phyloP scores from a whole-genome alignment of 192 early-diverging fungal species.

The Glomus cerebriforme region DNA sequence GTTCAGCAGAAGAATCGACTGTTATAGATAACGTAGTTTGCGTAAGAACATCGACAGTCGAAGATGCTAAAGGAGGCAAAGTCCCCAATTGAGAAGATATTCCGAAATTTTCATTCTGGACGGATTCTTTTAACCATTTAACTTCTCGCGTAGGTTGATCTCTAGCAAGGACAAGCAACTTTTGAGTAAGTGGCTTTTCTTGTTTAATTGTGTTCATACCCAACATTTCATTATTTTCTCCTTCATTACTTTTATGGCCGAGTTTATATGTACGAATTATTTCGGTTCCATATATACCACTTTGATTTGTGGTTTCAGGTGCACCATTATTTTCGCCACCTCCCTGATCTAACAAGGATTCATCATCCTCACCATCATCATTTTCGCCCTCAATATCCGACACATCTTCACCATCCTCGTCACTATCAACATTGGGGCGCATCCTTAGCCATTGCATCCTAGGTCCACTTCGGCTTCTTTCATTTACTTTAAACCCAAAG shows the following conservation, averaged over 20 bases:
- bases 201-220: not conserved
- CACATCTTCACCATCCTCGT: not conserved
- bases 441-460: constrained; percentile 91
- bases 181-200: not conserved
- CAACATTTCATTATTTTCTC: not conserved
- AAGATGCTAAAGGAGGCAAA: constrained; percentile 7
- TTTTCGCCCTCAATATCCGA: constrained; percentile 14
- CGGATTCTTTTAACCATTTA: not conserved
- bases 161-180: not conserved
- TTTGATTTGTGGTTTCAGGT: not conserved
- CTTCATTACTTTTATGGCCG: not conserved
- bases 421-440: constrained; percentile 13
- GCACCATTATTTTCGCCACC: constrained; percentile 30
- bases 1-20: not conserved
- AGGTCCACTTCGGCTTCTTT: constrained; percentile 73
- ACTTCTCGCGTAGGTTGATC: not conserved
- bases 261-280: not conserved
- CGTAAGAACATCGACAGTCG: not conserved
- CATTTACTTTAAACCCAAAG: constrained; percentile 91
- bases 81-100: not conserved
- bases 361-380: constrained; percentile 23
- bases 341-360: not conserved
- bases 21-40: not conserved
- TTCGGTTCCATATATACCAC: not conserved
- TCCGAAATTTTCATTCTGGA: not conserved